These are phyloP conservation scores for Eucalyptus tenuipes DNA, from an alignment of 345 rosid species.

Conservation along the genomic window DNA sequence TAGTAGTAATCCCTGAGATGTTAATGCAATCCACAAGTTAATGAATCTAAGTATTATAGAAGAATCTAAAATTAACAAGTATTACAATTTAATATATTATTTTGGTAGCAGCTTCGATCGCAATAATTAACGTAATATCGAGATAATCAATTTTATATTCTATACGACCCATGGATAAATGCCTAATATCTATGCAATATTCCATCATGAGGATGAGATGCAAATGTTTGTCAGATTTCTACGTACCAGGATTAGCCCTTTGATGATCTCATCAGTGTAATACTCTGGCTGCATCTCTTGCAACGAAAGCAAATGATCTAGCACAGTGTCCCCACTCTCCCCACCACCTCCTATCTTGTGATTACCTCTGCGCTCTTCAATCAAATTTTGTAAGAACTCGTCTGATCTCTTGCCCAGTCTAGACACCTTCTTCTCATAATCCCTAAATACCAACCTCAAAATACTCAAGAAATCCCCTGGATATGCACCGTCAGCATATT, in stretches of 20 bases:
- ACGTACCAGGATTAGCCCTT: constrained; percentile 32
- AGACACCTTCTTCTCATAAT: not conserved
- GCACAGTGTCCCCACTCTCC: constrained; percentile 10
- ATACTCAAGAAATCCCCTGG: constrained; percentile 23
- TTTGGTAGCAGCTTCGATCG: too few relatives aligned
- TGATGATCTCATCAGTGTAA: constrained; percentile 29
- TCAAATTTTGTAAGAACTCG: constrained; percentile 15
- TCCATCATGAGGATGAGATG: too few relatives aligned
- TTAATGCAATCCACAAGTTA: too few relatives aligned
- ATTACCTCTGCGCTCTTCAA: constrained; percentile 7
- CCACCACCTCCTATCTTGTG: not conserved
- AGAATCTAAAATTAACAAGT: too few relatives aligned
- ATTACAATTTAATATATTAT: too few relatives aligned
- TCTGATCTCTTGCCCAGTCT: constrained; percentile 8
- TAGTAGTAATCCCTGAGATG: too few relatives aligned
- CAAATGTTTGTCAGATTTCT: not conserved
- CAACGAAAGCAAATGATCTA: constrained; percentile 21
- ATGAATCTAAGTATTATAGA: too few relatives aligned
- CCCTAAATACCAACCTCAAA: constrained; percentile 8
- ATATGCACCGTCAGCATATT: constrained; percentile 12
- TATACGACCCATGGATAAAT: too few relatives aligned
- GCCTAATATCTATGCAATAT: too few relatives aligned
- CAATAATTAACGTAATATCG: too few relatives aligned
- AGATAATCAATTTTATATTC: too few relatives aligned
- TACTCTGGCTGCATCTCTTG: constrained; percentile 25